Conservation (phyloP, 805 yeast genomes). For the Starmerella vitae region DNA sequence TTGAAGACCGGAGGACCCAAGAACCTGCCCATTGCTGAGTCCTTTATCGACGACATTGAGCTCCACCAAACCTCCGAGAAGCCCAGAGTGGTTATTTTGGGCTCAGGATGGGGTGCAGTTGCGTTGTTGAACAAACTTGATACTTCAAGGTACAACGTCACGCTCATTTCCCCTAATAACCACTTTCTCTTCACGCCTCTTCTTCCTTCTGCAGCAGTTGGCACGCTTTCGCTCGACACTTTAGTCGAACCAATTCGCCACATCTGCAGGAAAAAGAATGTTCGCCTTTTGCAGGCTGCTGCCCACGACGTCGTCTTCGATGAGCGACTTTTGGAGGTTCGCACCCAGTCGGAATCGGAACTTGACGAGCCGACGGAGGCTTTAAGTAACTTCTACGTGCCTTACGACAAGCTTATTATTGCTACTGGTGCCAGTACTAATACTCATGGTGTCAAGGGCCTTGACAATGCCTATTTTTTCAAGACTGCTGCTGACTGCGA, state of each 20-base stretch:
- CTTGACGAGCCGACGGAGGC: slow-evolving; percentile 25
- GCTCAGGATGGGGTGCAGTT: slow-evolving; percentile 63
- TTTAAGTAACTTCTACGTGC: slow-evolving; percentile 44
- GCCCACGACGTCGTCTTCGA: slow-evolving; percentile 47
- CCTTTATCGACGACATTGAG: slow-evolving; percentile 47
- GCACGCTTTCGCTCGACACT: slow-evolving; percentile 52
- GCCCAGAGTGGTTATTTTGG: slow-evolving; percentile 48
- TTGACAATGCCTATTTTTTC: slow-evolving; percentile 45
- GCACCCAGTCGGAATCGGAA: slow-evolving; percentile 30
- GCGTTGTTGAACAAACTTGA: slow-evolving; percentile 40
- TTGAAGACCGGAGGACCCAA: slow-evolving; percentile 60
- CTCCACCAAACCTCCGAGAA: slow-evolving; percentile 33
- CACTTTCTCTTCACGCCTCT: slow-evolving; percentile 58
- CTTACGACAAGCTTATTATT: slow-evolving; percentile 56
- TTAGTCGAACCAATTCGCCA: slow-evolving; percentile 51
- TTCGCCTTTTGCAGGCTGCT: slow-evolving; percentile 49
- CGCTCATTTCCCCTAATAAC: slow-evolving; percentile 55
- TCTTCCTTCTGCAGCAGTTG: slow-evolving; percentile 58
- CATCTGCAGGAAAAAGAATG: slow-evolving; percentile 39
- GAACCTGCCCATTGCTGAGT: slow-evolving; percentile 46
- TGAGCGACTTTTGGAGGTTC: slow-evolving; percentile 45
- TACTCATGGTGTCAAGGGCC: slow-evolving; percentile 60
- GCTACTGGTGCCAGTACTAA: slow-evolving; percentile 59
- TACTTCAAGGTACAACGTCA: slow-evolving; percentile 46
- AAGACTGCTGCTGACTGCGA: slow-evolving; percentile 58